phyloP scores from a whole-genome alignment of 2,329 filamentous ascomycete genomes.

The Fusarium ambrosium region DNA sequence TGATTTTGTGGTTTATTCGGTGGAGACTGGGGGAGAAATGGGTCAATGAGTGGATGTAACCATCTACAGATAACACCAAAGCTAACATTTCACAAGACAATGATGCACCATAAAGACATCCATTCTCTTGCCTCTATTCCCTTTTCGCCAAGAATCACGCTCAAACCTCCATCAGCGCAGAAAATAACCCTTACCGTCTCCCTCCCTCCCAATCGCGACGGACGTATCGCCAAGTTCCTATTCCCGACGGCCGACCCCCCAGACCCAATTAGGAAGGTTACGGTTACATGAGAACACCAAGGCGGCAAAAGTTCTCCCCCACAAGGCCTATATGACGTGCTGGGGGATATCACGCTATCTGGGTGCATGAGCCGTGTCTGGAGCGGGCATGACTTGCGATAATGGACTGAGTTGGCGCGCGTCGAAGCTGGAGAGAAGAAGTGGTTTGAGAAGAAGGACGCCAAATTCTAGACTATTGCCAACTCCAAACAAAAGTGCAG shows the following conservation, averaged over 20 bases:
- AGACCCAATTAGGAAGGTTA: conserved; percentile 38
- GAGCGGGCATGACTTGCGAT: background rate
- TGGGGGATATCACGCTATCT: background rate
- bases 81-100: background rate
- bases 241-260: conserved; percentile 12
- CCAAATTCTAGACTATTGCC: background rate
- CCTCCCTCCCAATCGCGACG: background rate
- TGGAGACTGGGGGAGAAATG: conserved; percentile 17
- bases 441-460: background rate
- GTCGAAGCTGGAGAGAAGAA: background rate
- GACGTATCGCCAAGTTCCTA: conserved; percentile 6
- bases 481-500: background rate
- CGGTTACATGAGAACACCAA: conserved; percentile 29
- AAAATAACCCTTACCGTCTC: background rate
- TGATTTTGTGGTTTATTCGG: conserved; percentile 24
- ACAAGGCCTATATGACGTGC: background rate
- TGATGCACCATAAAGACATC: background rate
- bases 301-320: background rate
- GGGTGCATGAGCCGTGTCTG: background rate
- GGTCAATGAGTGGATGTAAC: background rate
- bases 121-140: background rate
- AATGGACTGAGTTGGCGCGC: background rate
- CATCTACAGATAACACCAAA: conserved; percentile 1
- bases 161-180: background rate
- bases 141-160: background rate